phyloP scores from a whole-genome alignment of 129 eudicot genomes.

The Deinandra increscens region DNA sequence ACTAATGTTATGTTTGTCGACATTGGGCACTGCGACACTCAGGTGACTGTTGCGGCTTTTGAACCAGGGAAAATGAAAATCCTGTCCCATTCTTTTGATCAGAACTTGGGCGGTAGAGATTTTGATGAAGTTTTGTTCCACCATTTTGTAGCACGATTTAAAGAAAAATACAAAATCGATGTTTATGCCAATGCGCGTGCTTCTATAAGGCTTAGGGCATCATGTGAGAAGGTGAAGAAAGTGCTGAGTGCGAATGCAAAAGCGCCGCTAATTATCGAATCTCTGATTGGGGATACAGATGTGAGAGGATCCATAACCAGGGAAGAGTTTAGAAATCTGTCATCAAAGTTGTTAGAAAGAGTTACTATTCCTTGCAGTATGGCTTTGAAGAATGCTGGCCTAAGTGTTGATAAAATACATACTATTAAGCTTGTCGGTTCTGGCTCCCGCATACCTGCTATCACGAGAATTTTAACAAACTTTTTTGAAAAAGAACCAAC shows the following conservation, averaged over 20 bases:
- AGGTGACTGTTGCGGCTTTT: slow-evolving; percentile 71
- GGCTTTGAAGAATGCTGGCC: slow-evolving; percentile 58
- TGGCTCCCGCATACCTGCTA: slow-evolving; percentile 87
- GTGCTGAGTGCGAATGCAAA: slow-evolving; percentile 83
- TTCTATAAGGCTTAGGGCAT: slow-evolving; percentile 59
- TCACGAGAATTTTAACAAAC: slow-evolving; percentile 41
- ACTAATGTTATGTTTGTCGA: slow-evolving; percentile 70
- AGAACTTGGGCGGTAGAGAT: slow-evolving; percentile 80
- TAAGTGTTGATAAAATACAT: slow-evolving; percentile 50
- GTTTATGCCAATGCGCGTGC: slow-evolving; percentile 61
- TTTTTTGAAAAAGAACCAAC: slow-evolving; percentile 61
- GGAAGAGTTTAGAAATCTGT: slow-evolving; percentile 73
- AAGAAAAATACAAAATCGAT: slow-evolving; percentile 51
- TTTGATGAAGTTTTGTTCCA: slow-evolving; percentile 78
- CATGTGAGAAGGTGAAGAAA: slow-evolving; percentile 87
- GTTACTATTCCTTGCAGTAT: slow-evolving; percentile 53
- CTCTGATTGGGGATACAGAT: slow-evolving; percentile 83
- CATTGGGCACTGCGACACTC: slow-evolving; percentile 83
- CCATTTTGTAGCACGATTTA: slow-evolving; percentile 62
- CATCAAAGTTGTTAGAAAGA: slow-evolving; percentile 54
- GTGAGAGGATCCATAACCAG: slow-evolving; percentile 73
- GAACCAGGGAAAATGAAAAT: slow-evolving; percentile 61
- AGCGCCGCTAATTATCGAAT: slow-evolving; percentile 76
- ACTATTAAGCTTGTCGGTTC: slow-evolving; percentile 86
- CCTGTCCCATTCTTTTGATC: slow-evolving; percentile 70